A percentile compares a stretch with the other conserved stretches of the same genome.
phyloP scores from a whole-genome alignment of 371 early-diverging fungal species.

The Capillidium rhysosporum region DNA sequence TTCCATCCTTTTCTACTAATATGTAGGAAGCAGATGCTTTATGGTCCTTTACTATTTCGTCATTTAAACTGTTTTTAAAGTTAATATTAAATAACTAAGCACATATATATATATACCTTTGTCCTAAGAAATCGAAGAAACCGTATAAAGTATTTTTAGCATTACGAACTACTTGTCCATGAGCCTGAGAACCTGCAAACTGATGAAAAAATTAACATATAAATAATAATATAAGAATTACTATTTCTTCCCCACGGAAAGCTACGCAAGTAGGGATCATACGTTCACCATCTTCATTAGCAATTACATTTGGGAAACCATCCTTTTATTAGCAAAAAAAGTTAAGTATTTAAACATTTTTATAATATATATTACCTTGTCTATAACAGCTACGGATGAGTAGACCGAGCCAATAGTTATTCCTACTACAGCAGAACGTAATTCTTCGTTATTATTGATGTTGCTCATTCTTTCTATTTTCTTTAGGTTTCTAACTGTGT shows the following conservation, averaged over 20 bases:
- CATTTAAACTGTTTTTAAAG: conserved; percentile 6
- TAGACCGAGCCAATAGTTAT: conserved; percentile 78
- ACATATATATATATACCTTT: conserved; percentile 21
- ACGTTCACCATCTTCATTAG: conserved; percentile 94
- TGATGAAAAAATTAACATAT: conserved; percentile 11
- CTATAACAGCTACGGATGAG: conserved; percentile 73
- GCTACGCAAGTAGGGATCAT: conserved; percentile 83
- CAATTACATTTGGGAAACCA: conserved; percentile 75
- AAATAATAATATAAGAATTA: conserved; percentile 11
- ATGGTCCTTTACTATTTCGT: conserved; percentile 13
- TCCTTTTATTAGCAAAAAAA: conserved; percentile 27
- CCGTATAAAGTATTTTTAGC: conserved; percentile 67
- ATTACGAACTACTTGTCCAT: conserved; percentile 73
- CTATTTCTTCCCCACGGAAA: conserved; percentile 78
- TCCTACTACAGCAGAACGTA: conserved; percentile 33
- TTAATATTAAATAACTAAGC: background rate
- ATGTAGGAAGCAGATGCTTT: conserved; percentile 31
- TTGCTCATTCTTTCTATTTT: conserved; percentile 9
- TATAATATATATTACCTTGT: conserved; percentile 30
- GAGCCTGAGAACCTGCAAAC: conserved; percentile 84
- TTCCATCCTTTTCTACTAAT: conserved; percentile 40
- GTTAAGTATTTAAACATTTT: background rate
- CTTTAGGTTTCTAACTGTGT: conserved; percentile 8
- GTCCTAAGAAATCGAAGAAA: conserved; percentile 71
- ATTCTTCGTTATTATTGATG: background rate